Evolutionary conservation across 164 flowering plant genomes (phyloP).

Genomic region (Liriodendron chinense): DNA sequence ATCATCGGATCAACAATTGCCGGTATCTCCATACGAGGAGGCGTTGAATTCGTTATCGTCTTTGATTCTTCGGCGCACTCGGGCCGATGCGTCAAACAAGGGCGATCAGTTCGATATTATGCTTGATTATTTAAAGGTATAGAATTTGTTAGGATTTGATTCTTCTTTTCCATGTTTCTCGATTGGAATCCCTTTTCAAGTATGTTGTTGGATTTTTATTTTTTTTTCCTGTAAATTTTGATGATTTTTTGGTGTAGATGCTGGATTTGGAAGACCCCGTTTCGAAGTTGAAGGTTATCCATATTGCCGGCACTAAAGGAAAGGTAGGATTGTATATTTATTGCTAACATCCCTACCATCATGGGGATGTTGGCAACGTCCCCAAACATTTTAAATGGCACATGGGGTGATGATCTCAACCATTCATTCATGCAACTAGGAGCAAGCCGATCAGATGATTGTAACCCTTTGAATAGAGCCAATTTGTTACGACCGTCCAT

Average conservation of each 20-base stretch:
- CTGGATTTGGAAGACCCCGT: conserved; percentile 77
- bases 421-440: no score
- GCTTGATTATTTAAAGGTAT: conserved; percentile 77
- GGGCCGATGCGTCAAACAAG: conserved; percentile 62
- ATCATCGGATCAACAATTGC: neutral
- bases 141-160: neutral
- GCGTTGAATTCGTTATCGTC: conserved; percentile 87
- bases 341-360: neutral
- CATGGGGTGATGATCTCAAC: no score
- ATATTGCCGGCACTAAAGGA: conserved; percentile 98
- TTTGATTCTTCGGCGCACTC: conserved; percentile 71
- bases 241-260: conserved; percentile 36
- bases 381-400: no score
- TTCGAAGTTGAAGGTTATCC: conserved; percentile 75
- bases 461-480: no score
- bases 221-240: neutral
- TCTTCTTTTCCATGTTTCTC: neutral
- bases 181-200: neutral
- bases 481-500: no score
- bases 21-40: conserved; percentile 58
- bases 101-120: conserved; percentile 64
- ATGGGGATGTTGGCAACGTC: no score
- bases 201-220: neutral
- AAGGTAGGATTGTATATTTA: conserved; percentile 43
- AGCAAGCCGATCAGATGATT: no score